A percentile compares a stretch with the other conserved stretches of the same genome.
Conservation (phyloP, 345 rosid genomes). For the Rhizophora mangle region DNA sequence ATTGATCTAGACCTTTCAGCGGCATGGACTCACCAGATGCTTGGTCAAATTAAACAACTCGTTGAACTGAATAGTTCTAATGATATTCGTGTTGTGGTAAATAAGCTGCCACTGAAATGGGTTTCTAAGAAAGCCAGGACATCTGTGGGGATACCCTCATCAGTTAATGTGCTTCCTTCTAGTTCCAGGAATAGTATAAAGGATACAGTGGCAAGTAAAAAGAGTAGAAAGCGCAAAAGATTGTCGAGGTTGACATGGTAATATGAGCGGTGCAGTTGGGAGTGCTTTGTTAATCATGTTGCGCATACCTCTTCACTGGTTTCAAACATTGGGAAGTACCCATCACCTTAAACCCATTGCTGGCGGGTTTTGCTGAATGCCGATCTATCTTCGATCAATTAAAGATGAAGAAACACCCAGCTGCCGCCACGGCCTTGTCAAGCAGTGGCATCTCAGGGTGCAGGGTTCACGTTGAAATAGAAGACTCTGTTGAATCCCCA, state of each 20-base stretch:
- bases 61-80: conserved; percentile 55
- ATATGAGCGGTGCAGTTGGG: neutral
- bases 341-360: neutral
- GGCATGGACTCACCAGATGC: conserved; percentile 77
- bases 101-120: conserved; percentile 71
- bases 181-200: conserved; percentile 26
- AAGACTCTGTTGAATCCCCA: neutral
- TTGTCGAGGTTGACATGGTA: conserved; percentile 46
- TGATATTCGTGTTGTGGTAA: conserved; percentile 58
- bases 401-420: neutral
- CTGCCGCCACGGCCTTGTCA: neutral
- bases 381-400: neutral
- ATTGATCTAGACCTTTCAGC: conserved; percentile 61
- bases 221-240: conserved; percentile 45
- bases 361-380: neutral
- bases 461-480: no score
- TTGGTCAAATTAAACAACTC: conserved; percentile 69
- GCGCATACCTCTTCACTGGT: neutral
- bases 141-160: conserved; percentile 66
- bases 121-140: conserved; percentile 74
- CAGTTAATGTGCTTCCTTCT: conserved; percentile 38
- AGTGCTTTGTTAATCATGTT: neutral
- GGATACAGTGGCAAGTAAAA: conserved; percentile 21
- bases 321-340: neutral
- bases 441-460: neutral